Base-by-base conservation (phyloP, 306 rosid genomes). In the Quillaja saponaria region DNA sequence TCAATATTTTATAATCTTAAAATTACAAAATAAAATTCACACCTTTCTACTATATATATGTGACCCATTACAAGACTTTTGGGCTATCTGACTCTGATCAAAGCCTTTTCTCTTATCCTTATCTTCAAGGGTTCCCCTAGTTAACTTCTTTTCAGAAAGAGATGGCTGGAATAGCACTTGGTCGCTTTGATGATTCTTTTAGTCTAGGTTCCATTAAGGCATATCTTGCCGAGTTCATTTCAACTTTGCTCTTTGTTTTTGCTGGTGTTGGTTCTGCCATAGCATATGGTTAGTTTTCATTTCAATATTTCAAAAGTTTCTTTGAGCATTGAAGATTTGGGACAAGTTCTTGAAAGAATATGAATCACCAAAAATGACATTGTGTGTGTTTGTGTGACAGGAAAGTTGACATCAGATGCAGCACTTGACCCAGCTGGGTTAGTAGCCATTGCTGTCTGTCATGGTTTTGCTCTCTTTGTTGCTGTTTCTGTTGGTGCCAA, bases 181-280 rank as follows among this genome's bases (percentile, higher is more conserved):
- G 86, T 54, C 68, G 82, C 9, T 74, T 58, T 49, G 64, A 70
- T 57, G 86, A 81, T 74, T 68, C 86, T 10, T 81, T 81, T 34
- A 77, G 78, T 55, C 19, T 77, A 33, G 62, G 69, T 38, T 81
- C 86, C 28, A 8, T 74, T 6, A 81, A 58, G 67, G 78, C 86
- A 25, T 81, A 81, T 61, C 55, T 81, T 57, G 78, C 80, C 8
- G 82, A 81, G 82, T 81, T 81, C 82, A 77, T 81, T 73, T 81
- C 82, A 17, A 81, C 86, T 52, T 62, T 81, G 67, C 73, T 81
- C 66, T 81, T 81, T 55, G 82, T 81, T 48, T 81, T 81, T 19
- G 82, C 82, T 3, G 82, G 82, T 35, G 76, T 77, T 63, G 86
- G 86, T 15, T 81, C 76, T 10, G 80, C 80, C 66, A 66, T 81